phyloP scores from a whole-genome alignment of 2,329 filamentous ascomycete genomes.

The Bipolaris gigantea region DNA sequence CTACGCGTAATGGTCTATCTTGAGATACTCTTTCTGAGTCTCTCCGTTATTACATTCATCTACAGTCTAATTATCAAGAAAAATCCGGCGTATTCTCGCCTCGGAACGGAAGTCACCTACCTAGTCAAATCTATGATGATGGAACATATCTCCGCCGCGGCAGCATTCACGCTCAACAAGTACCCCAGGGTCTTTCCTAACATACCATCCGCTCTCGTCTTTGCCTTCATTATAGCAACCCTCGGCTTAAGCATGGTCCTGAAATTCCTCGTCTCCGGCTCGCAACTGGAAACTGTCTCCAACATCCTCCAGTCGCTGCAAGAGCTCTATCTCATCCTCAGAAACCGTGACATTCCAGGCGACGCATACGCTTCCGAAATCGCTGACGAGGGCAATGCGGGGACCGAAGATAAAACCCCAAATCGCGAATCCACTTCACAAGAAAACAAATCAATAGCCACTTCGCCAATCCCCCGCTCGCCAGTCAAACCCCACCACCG shows the following conservation, averaged over 20 bases:
- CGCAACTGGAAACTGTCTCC: background rate
- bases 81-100: background rate
- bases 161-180: background rate
- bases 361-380: background rate
- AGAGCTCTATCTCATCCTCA: conserved; percentile 2
- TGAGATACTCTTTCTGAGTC: background rate
- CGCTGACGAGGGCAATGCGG: background rate
- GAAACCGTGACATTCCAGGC: background rate
- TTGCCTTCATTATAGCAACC: background rate
- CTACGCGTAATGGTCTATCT: background rate
- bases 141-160: background rate
- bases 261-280: background rate
- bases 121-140: background rate
- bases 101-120: background rate
- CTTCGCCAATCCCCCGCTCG: background rate
- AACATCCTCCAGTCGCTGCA: background rate
- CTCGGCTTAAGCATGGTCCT: conserved; percentile 1
- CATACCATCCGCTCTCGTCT: background rate
- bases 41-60: background rate
- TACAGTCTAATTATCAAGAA: background rate
- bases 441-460: background rate
- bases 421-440: background rate
- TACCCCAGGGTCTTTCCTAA: background rate
- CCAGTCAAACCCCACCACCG: background rate
- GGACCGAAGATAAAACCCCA: background rate